Conservation (phyloP, 345 rosid species). For the Cochlearia excelsa region DNA sequence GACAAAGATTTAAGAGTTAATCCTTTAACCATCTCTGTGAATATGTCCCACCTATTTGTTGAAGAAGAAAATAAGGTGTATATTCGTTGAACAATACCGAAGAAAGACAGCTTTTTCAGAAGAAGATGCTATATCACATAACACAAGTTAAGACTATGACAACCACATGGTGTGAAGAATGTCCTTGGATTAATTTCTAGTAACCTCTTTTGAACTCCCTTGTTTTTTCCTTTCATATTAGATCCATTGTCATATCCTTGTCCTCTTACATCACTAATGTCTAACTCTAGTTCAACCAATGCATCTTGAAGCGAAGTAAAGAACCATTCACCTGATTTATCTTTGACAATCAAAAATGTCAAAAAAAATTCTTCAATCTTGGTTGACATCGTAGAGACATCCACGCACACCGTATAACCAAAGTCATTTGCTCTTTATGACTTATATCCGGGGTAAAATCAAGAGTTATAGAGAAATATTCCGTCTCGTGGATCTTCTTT, state of each 20-base stretch:
- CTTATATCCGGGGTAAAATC: background rate
- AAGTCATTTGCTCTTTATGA: background rate
- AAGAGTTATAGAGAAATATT: background rate
- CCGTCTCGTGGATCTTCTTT: background rate
- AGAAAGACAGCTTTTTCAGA: background rate
- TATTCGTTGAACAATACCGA: background rate
- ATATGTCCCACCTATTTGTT: constrained; percentile 3
- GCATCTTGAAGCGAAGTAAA: background rate
- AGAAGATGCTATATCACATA: background rate
- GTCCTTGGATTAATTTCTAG: constrained; percentile 5
- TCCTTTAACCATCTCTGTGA: background rate
- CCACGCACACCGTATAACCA: background rate
- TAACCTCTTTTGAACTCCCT: constrained; percentile 3
- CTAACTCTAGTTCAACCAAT: background rate
- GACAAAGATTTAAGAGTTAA: background rate
- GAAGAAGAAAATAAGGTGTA: background rate
- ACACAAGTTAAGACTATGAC: background rate
- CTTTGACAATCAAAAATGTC: background rate
- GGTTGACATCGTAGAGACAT: background rate
- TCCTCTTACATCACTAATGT: constrained; percentile 7
- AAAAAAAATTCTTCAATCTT: background rate
- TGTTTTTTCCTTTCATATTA: constrained; percentile 3
- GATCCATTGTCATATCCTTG: background rate
- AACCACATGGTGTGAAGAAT: constrained; percentile 7
- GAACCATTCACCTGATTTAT: background rate